These are phyloP conservation scores for Candida sonorensis DNA, from an alignment of 805 yeast species.

Conservation along the genomic window DNA sequence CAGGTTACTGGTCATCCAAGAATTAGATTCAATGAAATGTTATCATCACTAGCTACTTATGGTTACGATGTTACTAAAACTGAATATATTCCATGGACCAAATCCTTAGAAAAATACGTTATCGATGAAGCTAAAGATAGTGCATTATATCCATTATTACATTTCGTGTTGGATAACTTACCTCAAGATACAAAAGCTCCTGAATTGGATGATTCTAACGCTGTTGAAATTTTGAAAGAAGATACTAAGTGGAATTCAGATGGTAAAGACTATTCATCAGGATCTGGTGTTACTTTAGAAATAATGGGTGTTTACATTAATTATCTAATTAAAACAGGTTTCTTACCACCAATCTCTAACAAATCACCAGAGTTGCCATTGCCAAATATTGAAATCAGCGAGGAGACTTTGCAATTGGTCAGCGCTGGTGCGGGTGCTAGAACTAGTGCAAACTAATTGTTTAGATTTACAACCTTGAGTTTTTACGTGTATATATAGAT, in stretches of 20 bases:
- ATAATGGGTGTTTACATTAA: conserved; percentile 73
- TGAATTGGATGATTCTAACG: conserved; percentile 83
- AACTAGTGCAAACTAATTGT: conserved; percentile 44
- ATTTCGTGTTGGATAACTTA: conserved; percentile 87
- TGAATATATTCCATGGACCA: conserved; percentile 77
- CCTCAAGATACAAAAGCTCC: conserved; percentile 94
- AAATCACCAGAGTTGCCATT: conserved; percentile 33
- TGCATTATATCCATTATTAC: conserved; percentile 88
- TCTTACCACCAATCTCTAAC: conserved; percentile 62
- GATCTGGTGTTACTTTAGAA: conserved; percentile 64
- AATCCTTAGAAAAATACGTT: conserved; percentile 67
- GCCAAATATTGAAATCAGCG: conserved; percentile 51
- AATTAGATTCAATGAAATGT: conserved; percentile 67
- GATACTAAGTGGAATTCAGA: conserved; percentile 45
- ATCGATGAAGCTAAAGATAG: conserved; percentile 67
- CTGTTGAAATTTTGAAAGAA: conserved; percentile 55
- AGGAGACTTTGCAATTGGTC: conserved; percentile 51
- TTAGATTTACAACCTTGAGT: no score
- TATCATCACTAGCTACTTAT: conserved; percentile 54
- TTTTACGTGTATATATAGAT: no score
- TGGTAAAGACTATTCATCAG: conserved; percentile 59
- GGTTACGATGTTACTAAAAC: conserved; percentile 64
- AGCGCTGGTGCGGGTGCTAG: conserved; percentile 70
- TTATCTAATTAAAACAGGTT: conserved; percentile 75
- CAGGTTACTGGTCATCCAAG: conserved; percentile 99